A percentile compares a stretch with the other conserved stretches of the same genome.
These are phyloP conservation scores for Petasospora fabianii DNA, from an alignment of 1,139 yeast genomes.

Conservation along the genomic window DNA sequence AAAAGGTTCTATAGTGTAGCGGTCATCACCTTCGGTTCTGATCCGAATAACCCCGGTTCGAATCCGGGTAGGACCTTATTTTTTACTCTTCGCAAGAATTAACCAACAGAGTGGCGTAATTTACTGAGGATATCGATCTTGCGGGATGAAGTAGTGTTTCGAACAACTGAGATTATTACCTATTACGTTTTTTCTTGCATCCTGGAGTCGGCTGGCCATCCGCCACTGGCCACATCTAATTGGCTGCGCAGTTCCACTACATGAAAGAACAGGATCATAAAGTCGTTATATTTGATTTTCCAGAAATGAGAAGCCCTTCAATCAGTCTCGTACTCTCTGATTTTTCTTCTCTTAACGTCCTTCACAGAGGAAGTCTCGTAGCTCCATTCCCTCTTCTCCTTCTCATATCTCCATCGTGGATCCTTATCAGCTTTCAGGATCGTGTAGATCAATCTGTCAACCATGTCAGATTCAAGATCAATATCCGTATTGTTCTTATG, in stretches of 20 bases:
- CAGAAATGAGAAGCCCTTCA: too few species aligned
- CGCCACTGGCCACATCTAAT: too few species aligned
- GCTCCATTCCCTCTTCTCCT: slow-evolving; percentile 9
- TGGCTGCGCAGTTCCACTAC: too few species aligned
- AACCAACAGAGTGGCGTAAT: too few species aligned
- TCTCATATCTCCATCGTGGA: slow-evolving; percentile 9
- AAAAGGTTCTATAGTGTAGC: slow-evolving; percentile 54
- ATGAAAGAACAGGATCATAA: too few species aligned
- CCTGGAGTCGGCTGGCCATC: too few species aligned
- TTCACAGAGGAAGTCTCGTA: slow-evolving; percentile 6
- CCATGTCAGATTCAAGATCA: slow-evolving; percentile 1
- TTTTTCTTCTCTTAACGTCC: neutral
- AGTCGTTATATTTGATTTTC: too few species aligned
- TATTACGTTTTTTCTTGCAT: too few species aligned
- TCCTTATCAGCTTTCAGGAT: slow-evolving; percentile 8
- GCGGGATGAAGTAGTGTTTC: neutral
- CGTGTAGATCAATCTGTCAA: slow-evolving; percentile 10
- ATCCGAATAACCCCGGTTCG: slow-evolving; percentile 93
- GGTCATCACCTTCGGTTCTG: slow-evolving; percentile 67
- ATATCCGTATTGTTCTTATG: slow-evolving; percentile 6
- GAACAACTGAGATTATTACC: too few species aligned
- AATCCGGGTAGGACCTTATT: slow-evolving; percentile 87
- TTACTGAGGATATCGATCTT: too few species aligned
- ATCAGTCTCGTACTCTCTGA: too few species aligned
- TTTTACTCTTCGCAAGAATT: neutral